Base-by-base conservation (phyloP, 2,329 filamentous ascomycete species). In the Hortaea werneckii region DNA sequence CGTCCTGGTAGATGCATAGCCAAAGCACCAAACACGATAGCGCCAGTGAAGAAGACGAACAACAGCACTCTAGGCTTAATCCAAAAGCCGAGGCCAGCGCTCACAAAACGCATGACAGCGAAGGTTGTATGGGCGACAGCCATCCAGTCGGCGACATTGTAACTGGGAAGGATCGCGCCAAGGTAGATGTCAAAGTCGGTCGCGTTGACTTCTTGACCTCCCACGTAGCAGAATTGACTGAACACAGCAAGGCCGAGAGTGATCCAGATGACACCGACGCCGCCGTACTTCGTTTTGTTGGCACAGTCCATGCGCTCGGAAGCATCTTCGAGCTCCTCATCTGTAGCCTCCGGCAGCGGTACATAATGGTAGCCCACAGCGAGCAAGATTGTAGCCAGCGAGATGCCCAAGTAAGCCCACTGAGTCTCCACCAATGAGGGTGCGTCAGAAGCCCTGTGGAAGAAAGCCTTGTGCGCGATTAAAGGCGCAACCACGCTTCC, bases 341-440 rank as follows among this genome's bases (percentile, higher is more conserved):
- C 77, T 1, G 76, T 76, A 2, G 77, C 78, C 62, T 82, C 78
- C 0, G 79, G 78, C 1, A 82, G 66, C 2, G 77, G 78, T 1
- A 80, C 63, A 52, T 81, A 81, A 57, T 76, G 79, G 59, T 79
- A 81, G 2, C 70, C 68, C 7, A 80, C 66, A 1, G 78, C 78
- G 9, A 82, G 66, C 3, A 74, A 60, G 40, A 80, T 68, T 28
- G 75, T 78, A 54, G 80, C 79, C 9, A 82, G 67, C 1, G 77
- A 71, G 46, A 82, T 80, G 6, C 76, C 79, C 2, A 82, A 71
- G 49, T 82, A 82, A 0, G 78, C 73, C 77, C 78, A 82, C 57
- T 82, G 79, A 1, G 80, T 77, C 45, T 78, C 71, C 46, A 81
- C 74, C 27, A 82, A 59, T 7, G 70, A 73, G 1, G 71, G 66